Evolutionary conservation across 1,139 yeast genomes (phyloP).

Genomic region (Protomyces pachydermus): DNA sequence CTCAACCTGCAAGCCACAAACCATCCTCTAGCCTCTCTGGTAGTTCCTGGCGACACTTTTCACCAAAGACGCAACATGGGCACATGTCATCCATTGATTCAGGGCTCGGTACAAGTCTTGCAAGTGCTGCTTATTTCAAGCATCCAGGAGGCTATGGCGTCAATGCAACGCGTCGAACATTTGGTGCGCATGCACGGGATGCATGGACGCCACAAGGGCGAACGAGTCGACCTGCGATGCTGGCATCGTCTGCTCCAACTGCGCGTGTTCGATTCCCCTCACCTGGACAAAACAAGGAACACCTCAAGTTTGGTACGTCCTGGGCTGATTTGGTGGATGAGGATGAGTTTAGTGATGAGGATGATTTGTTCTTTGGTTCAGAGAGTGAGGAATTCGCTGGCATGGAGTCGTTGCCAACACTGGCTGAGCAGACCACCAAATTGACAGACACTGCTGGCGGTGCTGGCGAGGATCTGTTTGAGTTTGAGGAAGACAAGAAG

Average conservation of each 20-base stretch:
- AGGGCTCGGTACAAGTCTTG: constrained; percentile 15
- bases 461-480: neutral
- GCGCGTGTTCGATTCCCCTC: constrained; percentile 27
- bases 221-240: constrained; percentile 6
- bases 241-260: constrained; percentile 30
- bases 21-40: constrained; percentile 5
- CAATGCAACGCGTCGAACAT: neutral
- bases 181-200: neutral
- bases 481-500: neutral
- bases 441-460: neutral
- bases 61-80: neutral
- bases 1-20: constrained; percentile 13
- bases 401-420: neutral
- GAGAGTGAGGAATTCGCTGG: neutral
- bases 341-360: constrained; percentile 34
- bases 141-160: neutral
- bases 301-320: constrained; percentile 38
- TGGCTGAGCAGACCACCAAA: neutral
- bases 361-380: neutral
- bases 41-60: constrained; percentile 13
- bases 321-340: constrained; percentile 39
- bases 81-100: constrained; percentile 10
- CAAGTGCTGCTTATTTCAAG: constrained; percentile 3
- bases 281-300: constrained; percentile 29
- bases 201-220: neutral